Conservation (phyloP, 805 yeast genomes). For the Ogataea pini region DNA sequence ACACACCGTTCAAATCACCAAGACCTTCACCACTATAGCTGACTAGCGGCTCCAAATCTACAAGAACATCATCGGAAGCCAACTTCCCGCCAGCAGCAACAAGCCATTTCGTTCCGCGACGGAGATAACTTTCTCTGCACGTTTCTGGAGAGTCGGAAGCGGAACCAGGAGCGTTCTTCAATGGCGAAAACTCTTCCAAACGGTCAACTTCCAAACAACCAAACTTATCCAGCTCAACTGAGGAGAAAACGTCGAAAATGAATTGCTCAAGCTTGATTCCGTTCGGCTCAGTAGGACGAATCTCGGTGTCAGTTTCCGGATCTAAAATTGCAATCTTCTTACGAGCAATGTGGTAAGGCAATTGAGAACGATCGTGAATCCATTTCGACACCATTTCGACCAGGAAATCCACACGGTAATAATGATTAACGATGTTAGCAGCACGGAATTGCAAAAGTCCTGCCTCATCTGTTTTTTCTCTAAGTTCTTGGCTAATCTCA, state of each 20-base stretch:
- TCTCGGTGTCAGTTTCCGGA: slow-evolving; percentile 42
- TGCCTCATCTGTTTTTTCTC: slow-evolving; percentile 60
- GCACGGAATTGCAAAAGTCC: slow-evolving; percentile 79
- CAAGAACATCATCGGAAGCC: slow-evolving; percentile 37
- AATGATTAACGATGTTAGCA: slow-evolving; percentile 96
- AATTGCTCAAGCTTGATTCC: slow-evolving; percentile 96
- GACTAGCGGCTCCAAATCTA: slow-evolving; percentile 76
- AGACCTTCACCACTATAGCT: slow-evolving; percentile 79
- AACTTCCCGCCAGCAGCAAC: slow-evolving; percentile 32
- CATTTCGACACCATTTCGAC: slow-evolving; percentile 60
- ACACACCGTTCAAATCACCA: slow-evolving; percentile 35
- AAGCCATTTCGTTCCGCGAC: slow-evolving; percentile 75
- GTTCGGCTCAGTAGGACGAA: slow-evolving; percentile 74
- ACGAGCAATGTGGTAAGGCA: slow-evolving; percentile 94
- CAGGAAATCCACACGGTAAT: slow-evolving; percentile 81
- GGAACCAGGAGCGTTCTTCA: slow-evolving; percentile 89
- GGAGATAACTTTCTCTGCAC: slow-evolving; percentile 63
- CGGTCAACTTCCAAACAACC: slow-evolving; percentile 93
- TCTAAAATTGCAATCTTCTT: slow-evolving; percentile 73
- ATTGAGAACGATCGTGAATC: slow-evolving; percentile 60
- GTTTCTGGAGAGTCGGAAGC: slow-evolving; percentile 82
- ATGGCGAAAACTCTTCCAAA: slow-evolving; percentile 83
- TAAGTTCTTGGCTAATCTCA: slow-evolving; percentile 77
- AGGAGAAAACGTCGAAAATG: slow-evolving; percentile 92
- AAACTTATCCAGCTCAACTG: slow-evolving; percentile 66